Conservation (phyloP, 768 basidiomycete species). For the Russula ochroleuca region DNA sequence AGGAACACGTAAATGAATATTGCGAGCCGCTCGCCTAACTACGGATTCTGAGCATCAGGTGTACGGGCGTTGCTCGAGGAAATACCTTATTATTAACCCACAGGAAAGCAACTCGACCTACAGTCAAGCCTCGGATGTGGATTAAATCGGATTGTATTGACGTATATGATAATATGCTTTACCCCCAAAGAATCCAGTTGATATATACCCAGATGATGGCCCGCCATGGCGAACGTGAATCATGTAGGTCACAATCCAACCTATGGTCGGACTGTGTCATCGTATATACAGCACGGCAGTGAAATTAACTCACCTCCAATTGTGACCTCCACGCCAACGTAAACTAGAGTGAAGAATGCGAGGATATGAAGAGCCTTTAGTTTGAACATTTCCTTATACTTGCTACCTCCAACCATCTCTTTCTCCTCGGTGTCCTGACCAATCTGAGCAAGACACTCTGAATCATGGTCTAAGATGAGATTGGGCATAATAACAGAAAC, state of each 20-base stretch:
- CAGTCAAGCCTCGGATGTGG: constrained; percentile 39
- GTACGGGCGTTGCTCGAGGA: background rate
- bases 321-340: constrained; percentile 41
- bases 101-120: constrained; percentile 50
- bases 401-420: constrained; percentile 38
- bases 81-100: constrained; percentile 45
- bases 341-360: constrained; percentile 43
- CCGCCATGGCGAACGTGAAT: constrained; percentile 45
- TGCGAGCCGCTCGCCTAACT: constrained; percentile 39
- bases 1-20: constrained; percentile 38
- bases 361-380: constrained; percentile 40
- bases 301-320: constrained; percentile 35
- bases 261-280: constrained; percentile 30
- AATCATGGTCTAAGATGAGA: constrained; percentile 2
- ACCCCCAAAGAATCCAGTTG: constrained; percentile 48
- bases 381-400: constrained; percentile 45
- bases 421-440: constrained; percentile 46
- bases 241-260: constrained; percentile 55
- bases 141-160: background rate
- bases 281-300: background rate
- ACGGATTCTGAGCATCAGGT: background rate
- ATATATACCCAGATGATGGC: constrained; percentile 46
- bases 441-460: constrained; percentile 52
- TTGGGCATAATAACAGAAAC: constrained; percentile 5
- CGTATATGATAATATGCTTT: constrained; percentile 1